Conservation (phyloP, 1,284 basidiomycete species). For the Acaromyces ingoldii region DNA sequence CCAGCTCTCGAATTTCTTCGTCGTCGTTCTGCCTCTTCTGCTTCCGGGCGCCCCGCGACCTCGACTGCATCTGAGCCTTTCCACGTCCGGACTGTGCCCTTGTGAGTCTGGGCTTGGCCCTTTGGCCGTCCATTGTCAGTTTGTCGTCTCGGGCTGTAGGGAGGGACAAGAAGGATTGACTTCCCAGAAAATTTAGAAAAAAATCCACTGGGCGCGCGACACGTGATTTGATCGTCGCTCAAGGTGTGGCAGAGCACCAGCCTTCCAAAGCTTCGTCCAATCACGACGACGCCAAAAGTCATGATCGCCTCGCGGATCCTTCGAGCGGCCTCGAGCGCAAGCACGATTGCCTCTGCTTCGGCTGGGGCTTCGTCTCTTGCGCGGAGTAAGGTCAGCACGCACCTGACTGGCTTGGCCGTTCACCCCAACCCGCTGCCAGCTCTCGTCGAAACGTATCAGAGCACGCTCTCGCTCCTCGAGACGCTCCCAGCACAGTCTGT, state of each 20-base stretch:
- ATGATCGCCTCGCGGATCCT: slow-evolving; percentile 18
- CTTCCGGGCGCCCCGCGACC: slow-evolving; percentile 29
- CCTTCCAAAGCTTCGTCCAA: too few relatives aligned
- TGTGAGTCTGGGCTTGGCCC: not conserved
- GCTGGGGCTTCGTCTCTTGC: slow-evolving; percentile 11
- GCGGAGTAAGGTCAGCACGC: slow-evolving; percentile 59
- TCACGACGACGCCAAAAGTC: not conserved
- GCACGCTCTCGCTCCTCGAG: slow-evolving; percentile 67
- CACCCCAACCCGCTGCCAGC: slow-evolving; percentile 75
- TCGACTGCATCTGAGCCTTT: slow-evolving; percentile 28
- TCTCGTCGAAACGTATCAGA: slow-evolving; percentile 69
- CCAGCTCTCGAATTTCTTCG: slow-evolving; percentile 35
- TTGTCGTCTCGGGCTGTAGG: too few relatives aligned
- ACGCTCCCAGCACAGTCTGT: slow-evolving; percentile 72
- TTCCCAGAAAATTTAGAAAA: too few relatives aligned
- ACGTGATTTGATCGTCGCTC: too few relatives aligned
- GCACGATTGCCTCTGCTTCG: slow-evolving; percentile 11
- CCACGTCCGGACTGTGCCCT: slow-evolving; percentile 14
- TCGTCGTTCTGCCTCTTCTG: slow-evolving; percentile 37
- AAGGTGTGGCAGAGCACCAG: too few relatives aligned
- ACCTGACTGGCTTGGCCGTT: slow-evolving; percentile 62
- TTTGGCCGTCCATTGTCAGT: too few relatives aligned
- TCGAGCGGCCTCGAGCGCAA: slow-evolving; percentile 16
- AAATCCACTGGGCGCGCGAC: too few relatives aligned
- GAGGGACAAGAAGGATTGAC: too few relatives aligned